phyloP scores from a whole-genome alignment of 495 filamentous ascomycete species.

The Neurospora sp. region DNA sequence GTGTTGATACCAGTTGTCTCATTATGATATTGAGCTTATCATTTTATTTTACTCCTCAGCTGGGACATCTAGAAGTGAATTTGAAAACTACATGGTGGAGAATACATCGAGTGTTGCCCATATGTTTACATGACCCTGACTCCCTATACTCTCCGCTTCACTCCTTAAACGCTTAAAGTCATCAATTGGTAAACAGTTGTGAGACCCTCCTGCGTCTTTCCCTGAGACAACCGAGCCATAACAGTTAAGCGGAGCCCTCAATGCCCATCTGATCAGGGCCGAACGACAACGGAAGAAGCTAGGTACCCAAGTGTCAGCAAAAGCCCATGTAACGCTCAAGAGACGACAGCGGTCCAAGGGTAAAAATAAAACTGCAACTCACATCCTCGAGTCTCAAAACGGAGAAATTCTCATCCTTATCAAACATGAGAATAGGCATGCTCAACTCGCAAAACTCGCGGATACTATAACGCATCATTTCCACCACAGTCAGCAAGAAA shows the following conservation, averaged over 20 bases:
- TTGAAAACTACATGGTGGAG: not conserved
- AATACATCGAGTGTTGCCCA: not conserved
- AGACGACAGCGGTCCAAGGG: not conserved
- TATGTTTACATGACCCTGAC: not conserved
- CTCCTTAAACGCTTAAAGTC: not conserved
- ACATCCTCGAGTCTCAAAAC: conserved; percentile 70
- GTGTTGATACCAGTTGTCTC: not conserved
- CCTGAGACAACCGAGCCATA: not conserved
- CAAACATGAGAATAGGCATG: conserved; percentile 86
- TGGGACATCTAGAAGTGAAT: not conserved
- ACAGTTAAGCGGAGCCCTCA: not conserved
- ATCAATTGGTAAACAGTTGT: not conserved
- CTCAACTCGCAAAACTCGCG: conserved; percentile 61
- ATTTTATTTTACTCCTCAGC: not conserved
- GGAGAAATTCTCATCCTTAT: conserved; percentile 54
- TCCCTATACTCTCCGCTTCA: not conserved
- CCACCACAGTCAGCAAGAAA: not conserved
- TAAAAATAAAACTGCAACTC: conserved; percentile 16
- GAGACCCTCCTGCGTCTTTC: not conserved
- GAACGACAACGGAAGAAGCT: conserved; percentile 62
- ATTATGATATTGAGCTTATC: not conserved
- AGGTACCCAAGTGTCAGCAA: not conserved
- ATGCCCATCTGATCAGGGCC: conserved; percentile 47
- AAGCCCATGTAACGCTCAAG: no score
- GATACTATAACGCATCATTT: conserved; percentile 40